Base-by-base conservation (phyloP, 345 rosid species). In the Pistacia atlantica region DNA sequence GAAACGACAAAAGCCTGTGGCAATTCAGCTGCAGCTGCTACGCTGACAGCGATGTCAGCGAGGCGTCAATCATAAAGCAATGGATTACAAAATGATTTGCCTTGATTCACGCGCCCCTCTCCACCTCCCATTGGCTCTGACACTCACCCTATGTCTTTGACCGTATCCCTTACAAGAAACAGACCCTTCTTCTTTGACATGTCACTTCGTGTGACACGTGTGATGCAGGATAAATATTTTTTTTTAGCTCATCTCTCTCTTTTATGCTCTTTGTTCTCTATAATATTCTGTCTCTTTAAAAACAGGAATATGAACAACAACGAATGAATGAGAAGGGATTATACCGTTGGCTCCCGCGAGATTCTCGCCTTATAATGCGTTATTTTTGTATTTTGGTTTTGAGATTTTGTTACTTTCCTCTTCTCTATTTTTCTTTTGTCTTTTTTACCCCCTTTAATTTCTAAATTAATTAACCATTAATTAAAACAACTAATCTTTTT, bases 51-150 rank as follows among this genome's bases (percentile, higher is more conserved):
- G 1, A 80, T 78, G 89, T 85, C 89, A 86, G 83, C 83, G 88
- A 87, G 84, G 88, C 73, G 82, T 90, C 91, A 86, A 90, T 90
- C 89, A 88, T 86, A 85, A 85, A 86, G 86, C 87, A 87, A 87
- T 87, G 77, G 90, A 90, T 90, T 90, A 63, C 90, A 37, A 83
- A 83, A 90, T 90, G 82, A 87, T 87, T 86, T 84, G 79, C 88
- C 78, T 84, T 68, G 85, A 67, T 64, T 31, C 55, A 59, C 25
- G 73, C 68, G 75, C 74, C 76, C 35, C 72, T 35, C 13, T 37
- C n/a, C 46, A 42, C 31, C 51, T 58, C 74, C 51, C 22, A 18
- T 67, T 78, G 77, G 80, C 68, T 48, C 66, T 71, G 64, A 71
- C 80, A 18, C 74, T 78, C 75, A 77, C 78, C 72, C 17, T 72